Evolutionary conservation across 176 grass and related monocot species (phyloP).

Genomic region (Cocos nucifera): DNA sequence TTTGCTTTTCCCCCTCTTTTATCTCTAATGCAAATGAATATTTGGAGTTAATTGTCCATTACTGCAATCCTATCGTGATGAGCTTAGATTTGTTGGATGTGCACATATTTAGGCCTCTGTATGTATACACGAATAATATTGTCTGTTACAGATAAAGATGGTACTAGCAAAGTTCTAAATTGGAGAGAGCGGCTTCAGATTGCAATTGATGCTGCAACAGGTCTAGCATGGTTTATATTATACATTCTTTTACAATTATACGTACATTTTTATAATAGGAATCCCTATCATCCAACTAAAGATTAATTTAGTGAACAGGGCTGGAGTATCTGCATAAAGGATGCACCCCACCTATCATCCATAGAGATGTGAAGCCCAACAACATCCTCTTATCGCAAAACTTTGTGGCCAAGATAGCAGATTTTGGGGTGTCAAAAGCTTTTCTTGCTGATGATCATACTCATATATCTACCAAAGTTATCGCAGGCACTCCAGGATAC

Average conservation of each 20-base stretch:
- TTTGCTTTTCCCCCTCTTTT: no score
- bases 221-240: conserved; percentile 1
- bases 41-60: no score
- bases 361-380: conserved; percentile 42
- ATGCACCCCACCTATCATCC: conserved; percentile 27
- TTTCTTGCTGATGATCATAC: background rate
- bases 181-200: conserved; percentile 30
- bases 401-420: conserved; percentile 34
- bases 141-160: conserved; percentile 26
- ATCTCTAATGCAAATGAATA: no score
- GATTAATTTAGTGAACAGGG: conserved; percentile 10
- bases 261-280: background rate
- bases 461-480: conserved; percentile 17
- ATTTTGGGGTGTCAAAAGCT: conserved; percentile 48
- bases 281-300: background rate
- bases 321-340: conserved; percentile 52
- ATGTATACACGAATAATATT: no score
- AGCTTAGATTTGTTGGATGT: no score
- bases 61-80: no score
- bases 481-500: conserved; percentile 40
- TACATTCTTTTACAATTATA: background rate
- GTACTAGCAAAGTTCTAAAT: conserved; percentile 4
- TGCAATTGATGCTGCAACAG: conserved; percentile 35
- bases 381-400: conserved; percentile 49
- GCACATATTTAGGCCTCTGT: no score